Percentiles rank a stretch among this genome's conserved stretches.
phyloP scores from a whole-genome alignment of 176 grass and related monocot genomes.

The Zoysia pacifica region DNA sequence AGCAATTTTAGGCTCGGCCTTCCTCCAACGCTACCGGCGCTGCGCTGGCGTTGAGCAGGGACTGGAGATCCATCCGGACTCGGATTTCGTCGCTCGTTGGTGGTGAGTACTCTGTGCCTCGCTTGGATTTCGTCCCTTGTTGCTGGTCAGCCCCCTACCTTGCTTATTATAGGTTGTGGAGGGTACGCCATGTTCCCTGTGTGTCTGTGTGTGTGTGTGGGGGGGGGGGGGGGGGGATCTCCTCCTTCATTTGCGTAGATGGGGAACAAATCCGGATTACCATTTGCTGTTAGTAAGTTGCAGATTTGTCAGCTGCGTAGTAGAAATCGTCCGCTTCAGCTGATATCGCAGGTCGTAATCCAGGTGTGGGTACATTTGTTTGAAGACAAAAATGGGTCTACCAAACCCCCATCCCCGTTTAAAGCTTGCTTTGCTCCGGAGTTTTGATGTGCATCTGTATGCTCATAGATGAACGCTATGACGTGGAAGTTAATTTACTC shows the following conservation, averaged over 20 bases:
- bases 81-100: background rate
- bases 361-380: background rate
- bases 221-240: too few relatives aligned
- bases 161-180: background rate
- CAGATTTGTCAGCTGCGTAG: background rate
- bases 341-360: too few relatives aligned
- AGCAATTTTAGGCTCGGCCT: background rate
- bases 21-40: background rate
- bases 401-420: background rate
- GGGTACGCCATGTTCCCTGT: background rate
- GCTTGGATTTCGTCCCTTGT: background rate
- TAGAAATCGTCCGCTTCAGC: background rate
- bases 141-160: background rate
- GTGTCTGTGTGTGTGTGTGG: too few relatives aligned
- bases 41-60: constrained; percentile 1
- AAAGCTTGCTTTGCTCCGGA: background rate
- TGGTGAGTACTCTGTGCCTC: background rate
- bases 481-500: background rate
- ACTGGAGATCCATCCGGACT: constrained; percentile 14
- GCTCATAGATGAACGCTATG: background rate
- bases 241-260: background rate
- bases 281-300: background rate
- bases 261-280: background rate
- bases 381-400: background rate
- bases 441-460: background rate